A percentile compares a stretch with the other conserved stretches of the same genome.
These are phyloP conservation scores for Lactifluus hygrophoroides DNA, from an alignment of 768 basidiomycete species.

Conservation along the genomic window DNA sequence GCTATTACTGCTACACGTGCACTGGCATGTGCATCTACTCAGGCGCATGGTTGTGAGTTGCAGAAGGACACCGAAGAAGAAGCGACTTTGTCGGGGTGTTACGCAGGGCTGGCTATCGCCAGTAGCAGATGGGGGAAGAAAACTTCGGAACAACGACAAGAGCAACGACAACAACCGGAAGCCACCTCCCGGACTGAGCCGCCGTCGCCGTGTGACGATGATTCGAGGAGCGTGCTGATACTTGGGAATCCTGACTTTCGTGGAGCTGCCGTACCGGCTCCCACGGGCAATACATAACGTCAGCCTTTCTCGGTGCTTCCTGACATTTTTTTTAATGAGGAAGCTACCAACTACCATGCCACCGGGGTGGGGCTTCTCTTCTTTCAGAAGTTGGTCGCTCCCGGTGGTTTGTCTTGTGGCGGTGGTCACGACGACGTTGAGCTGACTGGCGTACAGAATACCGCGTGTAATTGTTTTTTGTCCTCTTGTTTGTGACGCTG, in stretches of 20 bases:
- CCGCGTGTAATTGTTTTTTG: background rate
- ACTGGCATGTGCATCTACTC: background rate
- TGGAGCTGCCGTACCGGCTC: background rate
- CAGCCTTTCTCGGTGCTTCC: background rate
- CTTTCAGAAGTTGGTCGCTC: background rate
- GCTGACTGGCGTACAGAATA: background rate
- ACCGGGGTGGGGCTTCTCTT: background rate
- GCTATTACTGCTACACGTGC: no score
- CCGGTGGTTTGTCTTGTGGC: background rate
- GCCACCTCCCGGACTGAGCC: background rate
- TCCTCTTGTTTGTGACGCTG: background rate
- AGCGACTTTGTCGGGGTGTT: conserved; percentile 7
- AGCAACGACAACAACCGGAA: background rate
- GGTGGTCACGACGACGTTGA: background rate
- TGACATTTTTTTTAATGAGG: background rate
- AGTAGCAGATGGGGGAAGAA: conserved; percentile 7
- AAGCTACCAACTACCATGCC: background rate
- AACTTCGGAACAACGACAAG: background rate
- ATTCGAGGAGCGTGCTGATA: conserved; percentile 4
- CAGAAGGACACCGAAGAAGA: background rate
- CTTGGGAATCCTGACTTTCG: conserved; percentile 8
- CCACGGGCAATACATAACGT: background rate
- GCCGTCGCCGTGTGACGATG: background rate
- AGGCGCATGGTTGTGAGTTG: background rate
- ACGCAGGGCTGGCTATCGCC: conserved; percentile 8